Evolutionary conservation across 2,329 filamentous ascomycete genomes (phyloP), one percentile per base, ranked within the genome.

Genomic region (Hirsutella minnesotensis): DNA sequence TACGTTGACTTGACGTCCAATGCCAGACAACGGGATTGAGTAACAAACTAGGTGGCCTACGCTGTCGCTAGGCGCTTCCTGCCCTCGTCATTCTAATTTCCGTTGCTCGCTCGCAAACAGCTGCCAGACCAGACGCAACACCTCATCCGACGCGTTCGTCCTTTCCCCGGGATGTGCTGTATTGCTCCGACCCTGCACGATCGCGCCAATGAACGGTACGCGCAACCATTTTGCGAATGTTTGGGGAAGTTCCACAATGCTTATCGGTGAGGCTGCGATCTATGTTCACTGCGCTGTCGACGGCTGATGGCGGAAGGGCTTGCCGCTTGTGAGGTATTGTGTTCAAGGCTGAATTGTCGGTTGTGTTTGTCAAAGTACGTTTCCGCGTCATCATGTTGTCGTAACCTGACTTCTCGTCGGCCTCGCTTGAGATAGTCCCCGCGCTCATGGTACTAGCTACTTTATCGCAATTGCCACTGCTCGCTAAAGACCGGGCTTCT

Each of bases 311-410:
- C 0, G 54, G 53, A n/a, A 53, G 47, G 2, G 54, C 51, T 3
- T 51, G 42, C 2, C 56, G 49, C 38, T 59, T 59, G 1, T 43
- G 43, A 2, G 54, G 48, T 7, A 46, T 50, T n/a, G 38, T 40
- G 20, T 48, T 40, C n/a, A 49, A 41, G 2, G 33, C 33, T 12
- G 40, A 47, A n/a, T 30, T 34, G 1, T 52, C 47, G 12, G 49
- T 48, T 18, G 49, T 47, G 19, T 38, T 36, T 2, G 45, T 34
- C 3, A 47, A 45, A 3, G 48, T 29, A 15, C 54, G 46, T 31
- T 54, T 56, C 24, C 48, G 43, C n/a, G 46, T 44, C 10, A 42
- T 40, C 15, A 37, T 46, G 16, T 38, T n/a, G 15, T 34, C 33
- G 33, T 34, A 34, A 18, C 15, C n/a, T 34, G 33, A 18, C 15